A percentile compares a stretch with the other conserved stretches of the same genome.
Evolutionary conservation across 164 flowering plant genomes (phyloP).

Genomic region (Amborella trichopoda): DNA sequence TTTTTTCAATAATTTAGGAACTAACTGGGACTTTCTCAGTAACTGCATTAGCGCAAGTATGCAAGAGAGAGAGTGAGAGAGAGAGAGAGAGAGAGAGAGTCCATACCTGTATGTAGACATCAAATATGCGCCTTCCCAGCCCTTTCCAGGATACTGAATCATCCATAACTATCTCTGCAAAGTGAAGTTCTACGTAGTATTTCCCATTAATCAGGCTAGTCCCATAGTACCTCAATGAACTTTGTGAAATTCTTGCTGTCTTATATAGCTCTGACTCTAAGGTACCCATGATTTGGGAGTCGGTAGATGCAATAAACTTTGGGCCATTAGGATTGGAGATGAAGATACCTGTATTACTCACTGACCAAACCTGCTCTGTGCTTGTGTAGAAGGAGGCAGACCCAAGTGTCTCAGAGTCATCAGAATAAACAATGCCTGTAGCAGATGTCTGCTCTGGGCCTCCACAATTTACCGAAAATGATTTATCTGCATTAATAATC

Average conservation of each 20-base stretch:
- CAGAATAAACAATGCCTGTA: slow-evolving; percentile 9
- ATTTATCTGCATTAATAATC: slow-evolving; percentile 15
- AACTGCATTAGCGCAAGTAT: not conserved
- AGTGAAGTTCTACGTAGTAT: slow-evolving; percentile 47
- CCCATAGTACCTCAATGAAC: slow-evolving; percentile 50
- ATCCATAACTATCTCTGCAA: slow-evolving; percentile 50
- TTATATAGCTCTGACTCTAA: slow-evolving; percentile 23
- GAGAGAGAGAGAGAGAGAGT: too few relatives aligned
- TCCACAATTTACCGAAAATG: slow-evolving; percentile 38
- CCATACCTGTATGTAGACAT: slow-evolving; percentile 52
- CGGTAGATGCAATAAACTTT: not conserved
- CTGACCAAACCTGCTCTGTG: slow-evolving; percentile 33
- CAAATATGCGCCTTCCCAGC: slow-evolving; percentile 58
- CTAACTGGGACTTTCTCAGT: not conserved
- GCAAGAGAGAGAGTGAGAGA: not conserved
- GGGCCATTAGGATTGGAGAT: slow-evolving; percentile 11
- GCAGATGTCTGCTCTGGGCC: slow-evolving; percentile 6
- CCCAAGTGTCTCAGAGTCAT: slow-evolving; percentile 1
- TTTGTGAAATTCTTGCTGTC: slow-evolving; percentile 42
- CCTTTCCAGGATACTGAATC: slow-evolving; percentile 30
- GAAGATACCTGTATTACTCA: slow-evolving; percentile 60
- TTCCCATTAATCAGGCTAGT: slow-evolving; percentile 39
- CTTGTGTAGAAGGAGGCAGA: slow-evolving; percentile 9
- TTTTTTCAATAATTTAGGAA: not conserved
- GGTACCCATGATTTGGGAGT: not conserved